Evolutionary conservation across 106 monocot species (phyloP).

Genomic region (Phalaenopsis aphrodite): DNA sequence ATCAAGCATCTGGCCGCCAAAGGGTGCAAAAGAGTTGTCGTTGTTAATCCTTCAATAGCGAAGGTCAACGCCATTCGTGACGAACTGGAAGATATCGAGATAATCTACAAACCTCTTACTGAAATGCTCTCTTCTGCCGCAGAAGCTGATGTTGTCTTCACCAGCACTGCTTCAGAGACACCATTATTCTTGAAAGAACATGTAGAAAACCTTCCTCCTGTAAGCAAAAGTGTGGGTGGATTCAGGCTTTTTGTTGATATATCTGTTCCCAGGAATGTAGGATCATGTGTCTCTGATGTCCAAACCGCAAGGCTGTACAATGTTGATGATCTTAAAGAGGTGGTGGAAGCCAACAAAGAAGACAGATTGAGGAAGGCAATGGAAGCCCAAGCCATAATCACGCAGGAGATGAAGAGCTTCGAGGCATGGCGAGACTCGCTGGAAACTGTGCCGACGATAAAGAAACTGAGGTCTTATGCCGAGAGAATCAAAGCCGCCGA

Average conservation of each 20-base stretch:
- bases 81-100: constrained; percentile 72
- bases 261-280: constrained; percentile 91
- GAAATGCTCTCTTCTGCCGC: constrained; percentile 71
- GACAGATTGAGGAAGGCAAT: constrained; percentile 80
- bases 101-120: constrained; percentile 70
- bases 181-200: constrained; percentile 78
- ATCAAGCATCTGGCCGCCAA: constrained; percentile 90
- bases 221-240: constrained; percentile 36
- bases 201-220: constrained; percentile 59
- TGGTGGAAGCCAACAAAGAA: constrained; percentile 95
- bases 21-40: constrained; percentile 76
- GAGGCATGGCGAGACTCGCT: constrained; percentile 93
- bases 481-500: constrained; percentile 72
- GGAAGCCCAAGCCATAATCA: constrained; percentile 81
- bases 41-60: constrained; percentile 78
- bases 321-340: constrained; percentile 93
- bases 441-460: constrained; percentile 98
- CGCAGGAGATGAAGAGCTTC: constrained; percentile 61
- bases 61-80: constrained; percentile 69
- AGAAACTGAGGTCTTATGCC: constrained; percentile 82
- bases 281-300: constrained; percentile 47
- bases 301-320: constrained; percentile 52
- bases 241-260: constrained; percentile 78
- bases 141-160: constrained; percentile 92
- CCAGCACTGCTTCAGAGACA: constrained; percentile 89